Evolutionary conservation across 306 rosid genomes (phyloP).

Genomic region (Ochetophila trinervis): DNA sequence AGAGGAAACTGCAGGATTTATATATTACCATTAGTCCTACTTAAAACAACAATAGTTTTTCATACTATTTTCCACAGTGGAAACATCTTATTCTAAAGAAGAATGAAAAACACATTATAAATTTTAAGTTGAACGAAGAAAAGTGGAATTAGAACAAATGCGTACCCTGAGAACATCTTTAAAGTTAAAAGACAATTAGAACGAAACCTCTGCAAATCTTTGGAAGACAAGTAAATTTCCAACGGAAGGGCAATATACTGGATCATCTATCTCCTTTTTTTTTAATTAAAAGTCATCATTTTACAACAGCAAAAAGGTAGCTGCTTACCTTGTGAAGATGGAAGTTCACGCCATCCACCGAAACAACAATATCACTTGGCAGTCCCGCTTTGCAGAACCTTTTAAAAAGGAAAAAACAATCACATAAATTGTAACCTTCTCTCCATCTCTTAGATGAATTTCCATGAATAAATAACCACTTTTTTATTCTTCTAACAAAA

Average conservation of each 20-base stretch:
- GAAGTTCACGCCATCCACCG: slow-evolving; percentile 56
- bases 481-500: background rate
- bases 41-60: slow-evolving; percentile 2
- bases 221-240: too few relatives aligned
- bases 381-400: slow-evolving; percentile 74
- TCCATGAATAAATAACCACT: background rate
- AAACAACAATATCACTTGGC: slow-evolving; percentile 64
- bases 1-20: slow-evolving; percentile 84
- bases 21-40: slow-evolving; percentile 3
- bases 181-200: too few relatives aligned
- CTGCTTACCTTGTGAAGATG: slow-evolving; percentile 78
- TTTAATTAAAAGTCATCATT: background rate
- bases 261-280: too few relatives aligned
- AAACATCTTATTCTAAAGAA: background rate
- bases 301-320: background rate
- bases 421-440: slow-evolving; percentile 7
- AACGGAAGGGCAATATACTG: too few relatives aligned
- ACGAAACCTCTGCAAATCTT: too few relatives aligned
- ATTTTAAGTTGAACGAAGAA: too few relatives aligned
- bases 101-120: background rate
- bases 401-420: slow-evolving; percentile 23
- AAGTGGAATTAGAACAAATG: too few relatives aligned
- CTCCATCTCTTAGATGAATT: background rate
- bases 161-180: too few relatives aligned
- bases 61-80: background rate